Evolutionary conservation across 192 early-diverging fungal genomes (phyloP).

Genomic region (Dispira parvispora): DNA sequence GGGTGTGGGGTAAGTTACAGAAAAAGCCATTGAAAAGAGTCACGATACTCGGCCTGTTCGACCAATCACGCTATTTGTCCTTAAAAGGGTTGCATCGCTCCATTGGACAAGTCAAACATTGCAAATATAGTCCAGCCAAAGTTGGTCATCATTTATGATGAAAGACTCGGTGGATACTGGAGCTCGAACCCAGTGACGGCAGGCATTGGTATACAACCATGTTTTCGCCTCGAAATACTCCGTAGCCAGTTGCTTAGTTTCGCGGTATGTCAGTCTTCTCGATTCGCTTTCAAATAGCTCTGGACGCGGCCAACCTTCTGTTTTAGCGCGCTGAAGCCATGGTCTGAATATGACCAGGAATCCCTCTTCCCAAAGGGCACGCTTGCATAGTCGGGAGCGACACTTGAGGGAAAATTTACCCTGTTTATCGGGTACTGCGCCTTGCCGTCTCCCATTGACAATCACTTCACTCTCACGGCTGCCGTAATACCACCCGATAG

Average conservation of each 20-base stretch:
- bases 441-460: conserved; percentile 31
- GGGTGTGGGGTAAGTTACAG: no score
- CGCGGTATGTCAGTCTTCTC: conserved; percentile 14
- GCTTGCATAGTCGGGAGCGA: conserved; percentile 21
- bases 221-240: conserved; percentile 15
- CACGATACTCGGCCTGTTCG: no score
- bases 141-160: not conserved
- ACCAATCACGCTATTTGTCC: no score
- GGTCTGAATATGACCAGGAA: not conserved
- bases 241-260: conserved; percentile 15
- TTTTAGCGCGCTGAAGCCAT: not conserved
- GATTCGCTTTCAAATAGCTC: not conserved
- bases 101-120: not conserved
- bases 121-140: not conserved
- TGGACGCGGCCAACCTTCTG: not conserved
- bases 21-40: no score
- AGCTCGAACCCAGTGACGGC: not conserved
- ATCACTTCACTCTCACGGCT: conserved; percentile 22
- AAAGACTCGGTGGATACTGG: not conserved
- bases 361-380: conserved; percentile 13
- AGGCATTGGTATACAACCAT: not conserved
- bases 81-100: no score
- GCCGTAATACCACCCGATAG: conserved; percentile 23
- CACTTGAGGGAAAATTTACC: conserved; percentile 13
- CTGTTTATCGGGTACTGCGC: conserved; percentile 20